phyloP scores from a whole-genome alignment of 805 yeast species.

The Babjeviella inositovora region DNA sequence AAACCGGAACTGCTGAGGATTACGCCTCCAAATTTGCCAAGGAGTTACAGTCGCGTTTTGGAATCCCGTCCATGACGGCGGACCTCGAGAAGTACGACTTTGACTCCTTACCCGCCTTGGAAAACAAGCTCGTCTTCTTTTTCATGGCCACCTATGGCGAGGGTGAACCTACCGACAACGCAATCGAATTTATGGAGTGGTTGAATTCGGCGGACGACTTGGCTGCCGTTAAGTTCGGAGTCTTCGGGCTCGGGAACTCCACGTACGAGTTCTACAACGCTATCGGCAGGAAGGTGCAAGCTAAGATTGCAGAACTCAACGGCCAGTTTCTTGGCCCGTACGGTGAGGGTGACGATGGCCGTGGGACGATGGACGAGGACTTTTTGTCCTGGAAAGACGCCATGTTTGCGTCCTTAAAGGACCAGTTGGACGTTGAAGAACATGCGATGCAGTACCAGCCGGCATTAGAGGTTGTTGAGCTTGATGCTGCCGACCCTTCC shows the following conservation, averaged over 20 bases:
- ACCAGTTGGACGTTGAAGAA: slow-evolving; percentile 54
- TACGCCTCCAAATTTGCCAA: slow-evolving; percentile 83
- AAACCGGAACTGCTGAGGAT: slow-evolving; percentile 98
- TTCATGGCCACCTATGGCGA: slow-evolving; percentile 93
- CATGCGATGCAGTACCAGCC: slow-evolving; percentile 73
- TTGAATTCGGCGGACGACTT: slow-evolving; percentile 37
- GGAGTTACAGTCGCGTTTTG: slow-evolving; percentile 71
- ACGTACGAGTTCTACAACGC: slow-evolving; percentile 88
- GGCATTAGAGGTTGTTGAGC: slow-evolving; percentile 25
- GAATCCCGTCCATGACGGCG: slow-evolving; percentile 68
- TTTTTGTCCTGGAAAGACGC: slow-evolving; percentile 84
- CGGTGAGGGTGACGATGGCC: slow-evolving; percentile 93
- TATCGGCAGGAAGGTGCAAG: slow-evolving; percentile 48
- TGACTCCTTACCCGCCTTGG: slow-evolving; percentile 55
- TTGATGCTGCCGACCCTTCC: slow-evolving; percentile 16
- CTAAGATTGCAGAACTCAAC: slow-evolving; percentile 41
- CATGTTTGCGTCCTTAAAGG: slow-evolving; percentile 49
- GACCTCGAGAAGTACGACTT: slow-evolving; percentile 84
- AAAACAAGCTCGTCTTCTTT: slow-evolving; percentile 29
- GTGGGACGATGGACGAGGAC: slow-evolving; percentile 91
- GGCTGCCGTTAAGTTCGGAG: slow-evolving; percentile 43
- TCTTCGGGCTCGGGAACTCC: slow-evolving; percentile 89
- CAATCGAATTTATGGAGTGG: slow-evolving; percentile 55
- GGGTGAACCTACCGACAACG: slow-evolving; percentile 96
- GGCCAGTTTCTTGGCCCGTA: slow-evolving; percentile 60